phyloP scores from a whole-genome alignment of 768 basidiomycete genomes.

The Trametes villosa region DNA sequence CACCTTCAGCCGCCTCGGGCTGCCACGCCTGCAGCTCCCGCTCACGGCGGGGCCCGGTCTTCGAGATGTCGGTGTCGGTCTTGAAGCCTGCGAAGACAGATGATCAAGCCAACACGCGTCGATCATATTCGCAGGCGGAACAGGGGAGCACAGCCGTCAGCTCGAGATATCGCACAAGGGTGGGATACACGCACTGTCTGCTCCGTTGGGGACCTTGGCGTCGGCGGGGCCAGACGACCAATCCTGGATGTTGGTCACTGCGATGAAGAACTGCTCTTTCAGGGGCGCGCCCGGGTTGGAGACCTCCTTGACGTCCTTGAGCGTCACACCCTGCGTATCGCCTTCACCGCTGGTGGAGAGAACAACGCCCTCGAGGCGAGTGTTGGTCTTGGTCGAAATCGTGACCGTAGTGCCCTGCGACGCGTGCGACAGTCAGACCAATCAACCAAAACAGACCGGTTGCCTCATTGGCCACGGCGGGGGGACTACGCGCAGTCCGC shows the following conservation, averaged over 20 bases:
- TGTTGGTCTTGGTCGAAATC: constrained; percentile 68
- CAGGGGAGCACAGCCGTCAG: constrained; percentile 18
- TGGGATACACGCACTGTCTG: constrained; percentile 61
- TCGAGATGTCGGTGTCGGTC: constrained; percentile 80
- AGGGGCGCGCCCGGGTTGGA: constrained; percentile 66
- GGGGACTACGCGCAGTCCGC: too few relatives aligned
- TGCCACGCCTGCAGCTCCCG: constrained; percentile 86
- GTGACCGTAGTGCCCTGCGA: constrained; percentile 78
- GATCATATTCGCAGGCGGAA: constrained; percentile 2
- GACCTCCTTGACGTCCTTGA: constrained; percentile 80
- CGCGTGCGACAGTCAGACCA: constrained; percentile 10
- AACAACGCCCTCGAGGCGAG: constrained; percentile 78
- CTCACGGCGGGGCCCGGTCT: constrained; percentile 56
- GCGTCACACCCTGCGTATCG: constrained; percentile 70
- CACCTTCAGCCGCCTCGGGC: constrained; percentile 37
- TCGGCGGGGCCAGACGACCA: constrained; percentile 80
- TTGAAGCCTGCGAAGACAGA: constrained; percentile 61
- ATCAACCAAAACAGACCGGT: constrained; percentile 5
- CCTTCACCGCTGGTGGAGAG: constrained; percentile 63
- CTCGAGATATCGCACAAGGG: not conserved
- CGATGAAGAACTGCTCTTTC: constrained; percentile 71
- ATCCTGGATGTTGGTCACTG: constrained; percentile 70
- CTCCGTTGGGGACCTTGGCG: constrained; percentile 51
- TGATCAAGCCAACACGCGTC: constrained; percentile 4
- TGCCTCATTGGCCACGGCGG: constrained; percentile 23